Evolutionary conservation across 495 filamentous ascomycete genomes (phyloP).

Genomic region (Daldinia bambusicola): DNA sequence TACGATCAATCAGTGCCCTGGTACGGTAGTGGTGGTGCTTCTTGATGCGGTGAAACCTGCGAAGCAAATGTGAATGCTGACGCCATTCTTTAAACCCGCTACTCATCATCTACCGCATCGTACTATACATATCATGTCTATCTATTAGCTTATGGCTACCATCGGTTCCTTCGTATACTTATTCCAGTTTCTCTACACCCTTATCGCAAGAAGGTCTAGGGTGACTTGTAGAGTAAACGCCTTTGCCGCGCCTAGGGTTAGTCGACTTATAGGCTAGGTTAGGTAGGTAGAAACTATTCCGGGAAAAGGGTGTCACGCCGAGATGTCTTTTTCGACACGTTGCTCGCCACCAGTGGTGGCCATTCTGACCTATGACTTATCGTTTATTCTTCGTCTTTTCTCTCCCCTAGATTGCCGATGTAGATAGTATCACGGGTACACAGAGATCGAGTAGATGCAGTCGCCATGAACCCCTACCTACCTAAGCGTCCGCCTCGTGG

Average conservation of each 20-base stretch:
- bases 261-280: background rate
- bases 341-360: slow-evolving; percentile 9
- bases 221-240: background rate
- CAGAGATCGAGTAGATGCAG: slow-evolving; percentile 1
- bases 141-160: slow-evolving; percentile 16
- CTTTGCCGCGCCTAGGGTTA: slow-evolving; percentile 6
- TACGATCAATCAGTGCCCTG: slow-evolving; percentile 22
- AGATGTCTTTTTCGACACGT: background rate
- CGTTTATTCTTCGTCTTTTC: slow-evolving; percentile 1
- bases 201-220: background rate
- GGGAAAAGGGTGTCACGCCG: slow-evolving; percentile 2
- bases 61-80: slow-evolving; percentile 28
- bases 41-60: slow-evolving; percentile 33
- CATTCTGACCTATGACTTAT: slow-evolving; percentile 10
- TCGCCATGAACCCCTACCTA: background rate
- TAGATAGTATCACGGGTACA: slow-evolving; percentile 1
- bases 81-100: slow-evolving; percentile 20
- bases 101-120: slow-evolving; percentile 25
- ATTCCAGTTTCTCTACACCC: background rate
- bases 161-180: background rate
- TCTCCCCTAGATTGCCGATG: slow-evolving; percentile 1
- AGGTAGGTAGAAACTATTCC: background rate
- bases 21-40: background rate
- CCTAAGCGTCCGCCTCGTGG: background rate
- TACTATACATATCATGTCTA: background rate